phyloP scores from a whole-genome alignment of 2,329 filamentous ascomycete genomes.

The Xylariaceae sp. region DNA sequence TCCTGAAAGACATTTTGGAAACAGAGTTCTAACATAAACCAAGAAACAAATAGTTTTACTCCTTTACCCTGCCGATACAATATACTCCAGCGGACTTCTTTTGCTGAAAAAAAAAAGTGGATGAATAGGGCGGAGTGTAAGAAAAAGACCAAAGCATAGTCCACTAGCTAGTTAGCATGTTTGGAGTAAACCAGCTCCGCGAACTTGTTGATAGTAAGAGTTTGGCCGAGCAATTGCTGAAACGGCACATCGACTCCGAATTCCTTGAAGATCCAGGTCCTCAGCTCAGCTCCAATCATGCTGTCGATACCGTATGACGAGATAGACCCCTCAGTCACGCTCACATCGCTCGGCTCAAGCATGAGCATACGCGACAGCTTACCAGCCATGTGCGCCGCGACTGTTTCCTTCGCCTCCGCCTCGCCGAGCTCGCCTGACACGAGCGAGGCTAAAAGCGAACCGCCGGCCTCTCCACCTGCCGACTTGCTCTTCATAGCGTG shows the following conservation, averaged over 20 bases:
- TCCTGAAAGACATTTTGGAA: no score
- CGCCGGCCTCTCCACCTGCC: background rate
- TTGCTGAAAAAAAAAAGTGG: no score
- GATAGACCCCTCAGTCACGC: conserved; percentile 19
- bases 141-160: no score
- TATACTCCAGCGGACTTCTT: no score
- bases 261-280: conserved; percentile 45
- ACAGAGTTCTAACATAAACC: no score
- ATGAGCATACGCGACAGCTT: conserved; percentile 34
- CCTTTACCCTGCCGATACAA: no score
- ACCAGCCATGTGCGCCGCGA: conserved; percentile 23
- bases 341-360: conserved; percentile 15
- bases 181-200: conserved; percentile 11
- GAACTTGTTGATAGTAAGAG: conserved; percentile 29
- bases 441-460: background rate
- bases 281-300: conserved; percentile 45
- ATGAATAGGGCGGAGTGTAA: no score
- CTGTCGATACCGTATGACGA: conserved; percentile 40
- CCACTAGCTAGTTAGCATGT: no score
- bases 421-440: background rate
- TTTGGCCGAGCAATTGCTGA: conserved; percentile 40
- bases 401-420: conserved; percentile 10
- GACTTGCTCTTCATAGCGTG: no score
- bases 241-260: conserved; percentile 45
- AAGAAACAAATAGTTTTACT: no score